Base-by-base conservation (phyloP, 2,329 filamentous ascomycete species). In the Huntiella omanensis region DNA sequence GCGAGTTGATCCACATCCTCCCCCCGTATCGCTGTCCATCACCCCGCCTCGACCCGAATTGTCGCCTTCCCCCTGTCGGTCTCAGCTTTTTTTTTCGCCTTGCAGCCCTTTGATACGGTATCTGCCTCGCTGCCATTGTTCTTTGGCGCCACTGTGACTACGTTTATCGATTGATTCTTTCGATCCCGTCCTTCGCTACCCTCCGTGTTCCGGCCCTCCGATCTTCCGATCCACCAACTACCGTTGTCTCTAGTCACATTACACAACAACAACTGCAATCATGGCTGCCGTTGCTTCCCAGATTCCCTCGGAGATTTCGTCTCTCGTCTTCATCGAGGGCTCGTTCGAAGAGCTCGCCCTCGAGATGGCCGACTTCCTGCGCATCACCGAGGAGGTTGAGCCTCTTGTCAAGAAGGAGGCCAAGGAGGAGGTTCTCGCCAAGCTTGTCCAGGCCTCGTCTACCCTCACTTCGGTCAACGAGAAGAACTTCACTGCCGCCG, bases 401-500 rank as follows among this genome's bases (percentile, higher is more conserved):
- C 75, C 83, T 53, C 71, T 88, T 54, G 67, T 91, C 57, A 72
- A 78, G 56, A 70, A 72, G 64, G 75, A 77, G 54, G 69, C 87
- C 65, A 84, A 86, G 67, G 85, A 93, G 55, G 86, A 92, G 54
- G 78, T 84, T 40, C 73, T 98, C 49, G 82, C 87, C 69, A 87
- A 86, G 71, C 71, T 98, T 53, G 83, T 96, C 51, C 76, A 79
- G 54, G 82, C 83, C 49, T 85, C 84, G 45, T 65, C 73, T 45
- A 73, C 73, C 43, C 70, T 98, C 60, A 93, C 87, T 64, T 73
- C 74, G 52, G 83, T 86, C 47, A 84, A 88, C 49, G 91, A 98
- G 72, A 92, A 91, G 73, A 88, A 96, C 64, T 91, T 95, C 62
- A 87, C 85, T 51, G 81, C 88, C 50, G 85, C 88, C 51, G 95